phyloP scores from a whole-genome alignment of 176 grass and related monocot species.

The Raddia guianensis region DNA sequence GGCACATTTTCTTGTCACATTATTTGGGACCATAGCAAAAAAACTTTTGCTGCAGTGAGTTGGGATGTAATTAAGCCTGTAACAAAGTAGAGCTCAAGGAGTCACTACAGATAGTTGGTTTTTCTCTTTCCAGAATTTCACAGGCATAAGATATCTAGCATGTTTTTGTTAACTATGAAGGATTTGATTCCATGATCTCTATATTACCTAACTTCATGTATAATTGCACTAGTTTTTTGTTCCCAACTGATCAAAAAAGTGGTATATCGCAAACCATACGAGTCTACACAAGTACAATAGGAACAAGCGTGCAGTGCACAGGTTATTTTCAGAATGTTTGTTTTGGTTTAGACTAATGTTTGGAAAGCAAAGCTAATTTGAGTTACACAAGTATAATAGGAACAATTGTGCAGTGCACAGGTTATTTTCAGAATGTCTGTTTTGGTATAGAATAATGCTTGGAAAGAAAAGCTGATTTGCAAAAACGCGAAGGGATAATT shows the following conservation, averaged over 20 bases:
- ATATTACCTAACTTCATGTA: neutral
- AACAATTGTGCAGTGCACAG: too few species aligned
- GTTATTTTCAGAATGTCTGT: too few species aligned
- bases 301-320: neutral
- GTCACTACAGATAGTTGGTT: too few species aligned
- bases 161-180: neutral
- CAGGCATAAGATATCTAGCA: neutral
- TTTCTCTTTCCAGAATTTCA: constrained; percentile 1
- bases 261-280: neutral
- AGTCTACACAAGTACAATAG: neutral
- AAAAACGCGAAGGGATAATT: neutral
- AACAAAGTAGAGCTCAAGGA: too few species aligned
- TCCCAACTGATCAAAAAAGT: neutral
- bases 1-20: too few species aligned
- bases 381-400: too few species aligned
- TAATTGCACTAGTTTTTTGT: too few species aligned
- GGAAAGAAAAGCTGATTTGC: neutral
- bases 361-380: neutral
- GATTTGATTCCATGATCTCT: neutral
- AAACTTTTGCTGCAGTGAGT: too few species aligned
- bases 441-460: too few species aligned
- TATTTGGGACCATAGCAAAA: too few species aligned
- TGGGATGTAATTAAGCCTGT: too few species aligned
- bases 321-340: too few species aligned
- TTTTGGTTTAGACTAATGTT: neutral